phyloP scores from a whole-genome alignment of 768 basidiomycete genomes.

The Gautieria morchelliformis region DNA sequence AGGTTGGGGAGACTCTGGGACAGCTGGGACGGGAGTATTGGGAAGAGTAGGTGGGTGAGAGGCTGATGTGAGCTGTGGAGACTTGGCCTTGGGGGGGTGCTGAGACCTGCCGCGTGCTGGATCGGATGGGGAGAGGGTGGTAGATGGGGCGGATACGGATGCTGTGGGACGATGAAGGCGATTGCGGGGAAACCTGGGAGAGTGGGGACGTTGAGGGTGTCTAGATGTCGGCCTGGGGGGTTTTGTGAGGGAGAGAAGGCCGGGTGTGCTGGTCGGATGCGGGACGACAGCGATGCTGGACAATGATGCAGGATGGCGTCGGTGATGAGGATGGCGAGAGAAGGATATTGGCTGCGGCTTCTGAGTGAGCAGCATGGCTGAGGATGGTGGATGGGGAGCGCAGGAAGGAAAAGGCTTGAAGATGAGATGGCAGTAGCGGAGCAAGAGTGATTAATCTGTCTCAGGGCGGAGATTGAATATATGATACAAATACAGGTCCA shows the following conservation, averaged over 20 bases:
- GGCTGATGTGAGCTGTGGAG: neutral
- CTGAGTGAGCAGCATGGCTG: constrained; percentile 7
- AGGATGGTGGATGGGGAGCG: neutral
- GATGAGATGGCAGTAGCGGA: neutral
- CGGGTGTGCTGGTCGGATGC: neutral
- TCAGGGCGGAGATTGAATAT: neutral
- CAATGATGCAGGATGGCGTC: constrained; percentile 6
- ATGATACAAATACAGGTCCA: no score
- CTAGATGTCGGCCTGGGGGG: neutral
- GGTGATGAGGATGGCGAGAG: neutral
- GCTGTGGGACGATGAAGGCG: neutral
- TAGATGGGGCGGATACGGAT: neutral
- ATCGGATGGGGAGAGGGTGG: neutral
- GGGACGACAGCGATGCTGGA: constrained; percentile 1
- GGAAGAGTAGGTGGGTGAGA: neutral
- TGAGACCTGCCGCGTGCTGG: neutral
- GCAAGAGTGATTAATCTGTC: neutral
- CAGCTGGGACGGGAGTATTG: neutral
- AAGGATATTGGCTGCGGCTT: constrained; percentile 7
- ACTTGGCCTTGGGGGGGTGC: neutral
- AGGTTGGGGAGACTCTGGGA: neutral
- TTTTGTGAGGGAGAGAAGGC: constrained; percentile 3
- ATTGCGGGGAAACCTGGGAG: constrained; percentile 1
- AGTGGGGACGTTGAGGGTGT: neutral
- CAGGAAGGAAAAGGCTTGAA: neutral